Evolutionary conservation across 768 basidiomycete species (phyloP), one percentile per base, ranked within the genome.

Genomic region (Cubamyces lactineus): DNA sequence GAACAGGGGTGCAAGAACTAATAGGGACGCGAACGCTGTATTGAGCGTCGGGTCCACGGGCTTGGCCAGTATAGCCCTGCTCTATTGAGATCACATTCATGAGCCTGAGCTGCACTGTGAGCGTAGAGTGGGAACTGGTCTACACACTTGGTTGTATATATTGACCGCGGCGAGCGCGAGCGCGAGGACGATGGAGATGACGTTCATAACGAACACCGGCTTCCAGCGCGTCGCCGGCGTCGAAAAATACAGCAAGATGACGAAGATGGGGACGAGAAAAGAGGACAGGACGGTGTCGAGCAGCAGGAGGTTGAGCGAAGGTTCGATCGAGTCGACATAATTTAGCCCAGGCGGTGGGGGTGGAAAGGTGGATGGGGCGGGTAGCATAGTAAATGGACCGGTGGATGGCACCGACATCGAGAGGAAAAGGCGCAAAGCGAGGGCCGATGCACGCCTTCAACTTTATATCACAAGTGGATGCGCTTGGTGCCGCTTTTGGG

Each of bases 1-100:
- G 48, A 78, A 66, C 1, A 77, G 49, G 16, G 77, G 77, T 1
- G 74, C 70, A 49, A 72, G 63, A 9, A 72, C 40, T 12, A 28
- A 38, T 30, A 57, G 30, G 46, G 15, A 51, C 0, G 61, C 61
- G 47, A 49, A 62, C 1, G 47, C 41, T 12, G 50, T 57, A 24
- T 55, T 38, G 8, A 62, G 8, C 12, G 30, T 40, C 5, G 55
- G 54, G 11, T 11, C 6, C 16, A 62, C 54, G 3, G 53, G 42
- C 9, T 34, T 23, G 12, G 16, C 41, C 2, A 55, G 48, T 1
- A 62, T 42, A 4, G 48, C 40, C 17, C 61, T 48, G 7, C 46
- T 49, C 59, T 60, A 19, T 24, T n/a, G n/a, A 5, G 6, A n/a
- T 46, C 7, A 19, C 19, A 9, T 17, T n/a, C 21, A 17, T 23